Conservation (phyloP, 306 rosid species). For the Rosa rugosa region DNA sequence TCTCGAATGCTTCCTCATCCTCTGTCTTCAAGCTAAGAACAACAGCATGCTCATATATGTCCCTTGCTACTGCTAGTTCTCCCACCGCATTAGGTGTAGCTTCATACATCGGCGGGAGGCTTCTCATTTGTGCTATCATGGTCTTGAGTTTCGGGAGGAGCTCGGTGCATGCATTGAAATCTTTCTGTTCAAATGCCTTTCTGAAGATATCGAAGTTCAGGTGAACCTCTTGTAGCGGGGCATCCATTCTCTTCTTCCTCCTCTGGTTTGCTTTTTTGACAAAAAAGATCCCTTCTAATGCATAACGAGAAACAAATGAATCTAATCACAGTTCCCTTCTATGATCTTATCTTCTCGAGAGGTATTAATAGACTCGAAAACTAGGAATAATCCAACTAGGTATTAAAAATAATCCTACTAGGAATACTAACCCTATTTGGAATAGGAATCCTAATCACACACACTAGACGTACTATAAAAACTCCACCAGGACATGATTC, state of each 20-base stretch:
- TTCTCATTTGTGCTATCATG: conserved; percentile 63
- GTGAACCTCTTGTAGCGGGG: background rate
- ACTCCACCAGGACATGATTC: too few relatives aligned
- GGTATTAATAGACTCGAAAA: background rate
- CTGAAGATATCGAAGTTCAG: background rate
- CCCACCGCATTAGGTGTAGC: conserved; percentile 60
- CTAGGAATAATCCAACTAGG: too few relatives aligned
- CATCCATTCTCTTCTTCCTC: background rate
- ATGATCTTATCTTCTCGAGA: background rate
- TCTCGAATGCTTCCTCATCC: conserved; percentile 93
- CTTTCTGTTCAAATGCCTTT: background rate
- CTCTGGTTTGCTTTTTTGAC: background rate
- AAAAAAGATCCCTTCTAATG: too few relatives aligned
- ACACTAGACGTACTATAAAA: too few relatives aligned
- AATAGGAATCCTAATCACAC: background rate
- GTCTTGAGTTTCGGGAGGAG: conserved; percentile 41
- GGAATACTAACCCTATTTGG: background rate
- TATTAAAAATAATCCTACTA: too few relatives aligned
- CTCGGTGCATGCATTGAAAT: background rate
- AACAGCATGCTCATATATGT: conserved; percentile 93
- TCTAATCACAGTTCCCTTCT: too few relatives aligned
- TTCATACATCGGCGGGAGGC: conserved; percentile 90
- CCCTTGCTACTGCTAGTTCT: conserved; percentile 78
- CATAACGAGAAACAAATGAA: background rate
- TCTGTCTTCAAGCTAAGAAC: conserved; percentile 79